Base-by-base conservation (phyloP, 1,139 yeast genomes). In the Protomyces macrosporus region DNA sequence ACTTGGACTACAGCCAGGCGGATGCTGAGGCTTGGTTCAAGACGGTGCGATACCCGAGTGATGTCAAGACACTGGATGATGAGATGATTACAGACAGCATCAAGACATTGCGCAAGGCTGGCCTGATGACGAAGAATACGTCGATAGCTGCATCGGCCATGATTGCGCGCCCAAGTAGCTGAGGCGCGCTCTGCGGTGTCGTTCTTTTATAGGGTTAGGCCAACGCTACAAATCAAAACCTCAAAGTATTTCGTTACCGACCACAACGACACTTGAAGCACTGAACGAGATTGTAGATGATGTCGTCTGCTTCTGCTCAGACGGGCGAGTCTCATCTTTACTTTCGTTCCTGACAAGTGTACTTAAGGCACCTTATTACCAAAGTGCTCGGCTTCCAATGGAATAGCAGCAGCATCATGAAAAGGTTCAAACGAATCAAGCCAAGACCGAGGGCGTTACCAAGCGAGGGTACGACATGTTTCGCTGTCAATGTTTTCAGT, bases 11-110 rank as follows among this genome's bases (percentile, higher is more conserved):
- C 75, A 76, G 88, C 0, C 79, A 80, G 63, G 89, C 81, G 62
- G 97, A 90, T 74, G 95, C 96, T 10, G 74, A 77, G 23, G 86
- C 83, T 66, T 90, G 97, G 97, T 77, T 87, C 67, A 79, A 85
- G 68, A 88, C 95, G 0, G 96, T 90, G 10, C 72, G 78, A 66
- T 90, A 89, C 75, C 80, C 82, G 68, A 69, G 75, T 5, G 74
- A 81, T 42, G 80, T 84, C 6, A 79, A 82, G 1, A 68, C 69
- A 14, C 75, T 88, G 37, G 85, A 87, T 68, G 77, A 81, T 76
- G 77, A 77, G 0, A 71, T 71, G 16, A 82, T 84, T 14, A 75
- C 74, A n/a, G 84, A 84, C 68, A 87, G 93, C 6, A 66, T 68
- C 32, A 59, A 40, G 34, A 62, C 68, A 14, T 53, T 70, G 37